A percentile compares a stretch with the other conserved stretches of the same genome.
Conservation (phyloP, 768 basidiomycete species). For the Termitomyces titanicus region DNA sequence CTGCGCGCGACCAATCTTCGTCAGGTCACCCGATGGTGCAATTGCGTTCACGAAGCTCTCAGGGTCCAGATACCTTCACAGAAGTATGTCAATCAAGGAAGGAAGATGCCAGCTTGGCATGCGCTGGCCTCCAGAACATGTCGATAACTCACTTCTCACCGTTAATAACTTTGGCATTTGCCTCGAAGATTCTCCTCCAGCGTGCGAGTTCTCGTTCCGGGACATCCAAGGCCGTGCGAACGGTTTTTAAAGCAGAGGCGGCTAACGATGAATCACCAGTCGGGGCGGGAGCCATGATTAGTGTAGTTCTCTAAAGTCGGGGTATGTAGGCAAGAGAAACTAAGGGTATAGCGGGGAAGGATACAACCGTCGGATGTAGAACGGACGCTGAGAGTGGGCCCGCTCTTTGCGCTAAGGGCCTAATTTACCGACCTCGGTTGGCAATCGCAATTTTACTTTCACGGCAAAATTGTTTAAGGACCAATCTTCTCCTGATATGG, state of each 20-base stretch:
- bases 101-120: slow-evolving; percentile 8
- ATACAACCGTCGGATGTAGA: background rate
- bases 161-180: slow-evolving; percentile 71
- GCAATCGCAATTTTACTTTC: slow-evolving; percentile 9
- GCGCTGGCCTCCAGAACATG: slow-evolving; percentile 2
- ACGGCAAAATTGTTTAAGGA: slow-evolving; percentile 6
- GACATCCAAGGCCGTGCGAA: slow-evolving; percentile 64
- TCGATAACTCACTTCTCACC: slow-evolving; percentile 72
- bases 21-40: slow-evolving; percentile 80
- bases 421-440: slow-evolving; percentile 14
- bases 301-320: slow-evolving; percentile 20
- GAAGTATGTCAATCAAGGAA: slow-evolving; percentile 9
- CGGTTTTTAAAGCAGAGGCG: slow-evolving; percentile 55
- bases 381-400: background rate
- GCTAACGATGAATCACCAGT: slow-evolving; percentile 47
- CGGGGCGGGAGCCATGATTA: slow-evolving; percentile 40
- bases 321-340: slow-evolving; percentile 29
- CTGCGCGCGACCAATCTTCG: slow-evolving; percentile 83
- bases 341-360: slow-evolving; percentile 21
- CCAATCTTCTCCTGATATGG: slow-evolving; percentile 3
- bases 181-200: slow-evolving; percentile 87
- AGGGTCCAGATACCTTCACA: slow-evolving; percentile 73
- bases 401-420: slow-evolving; percentile 26
- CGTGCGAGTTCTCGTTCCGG: slow-evolving; percentile 84
- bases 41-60: slow-evolving; percentile 95